A percentile compares a stretch with the other conserved stretches of the same genome.
Evolutionary conservation across 768 basidiomycete genomes (phyloP).

Genomic region (Lenzites betulinus): DNA sequence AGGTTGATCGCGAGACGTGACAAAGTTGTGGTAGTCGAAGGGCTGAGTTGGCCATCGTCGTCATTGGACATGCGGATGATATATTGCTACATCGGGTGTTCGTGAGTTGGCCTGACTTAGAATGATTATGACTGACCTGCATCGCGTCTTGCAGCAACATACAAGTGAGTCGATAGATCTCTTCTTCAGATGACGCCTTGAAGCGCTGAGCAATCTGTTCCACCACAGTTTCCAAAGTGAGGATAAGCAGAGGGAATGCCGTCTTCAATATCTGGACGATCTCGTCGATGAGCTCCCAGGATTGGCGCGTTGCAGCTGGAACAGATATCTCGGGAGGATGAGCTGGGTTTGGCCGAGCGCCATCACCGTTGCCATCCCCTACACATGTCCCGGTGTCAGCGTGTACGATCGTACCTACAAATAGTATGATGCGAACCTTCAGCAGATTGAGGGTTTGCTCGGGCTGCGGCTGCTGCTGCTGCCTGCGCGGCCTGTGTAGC

Average conservation of each 20-base stretch:
- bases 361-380: conserved; percentile 1
- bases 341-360: neutral
- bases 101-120: neutral
- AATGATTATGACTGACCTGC: conserved; percentile 49
- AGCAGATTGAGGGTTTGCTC: conserved; percentile 9
- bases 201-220: conserved; percentile 92
- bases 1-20: conserved; percentile 63
- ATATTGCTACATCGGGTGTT: conserved; percentile 52
- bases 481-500: conserved; percentile 24
- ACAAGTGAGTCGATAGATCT: conserved; percentile 88
- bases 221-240: conserved; percentile 96
- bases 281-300: conserved; percentile 92
- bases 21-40: conserved; percentile 57
- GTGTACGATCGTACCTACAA: neutral
- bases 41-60: conserved; percentile 65
- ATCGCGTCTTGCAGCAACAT: conserved; percentile 88
- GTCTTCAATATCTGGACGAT: conserved; percentile 93
- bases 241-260: conserved; percentile 89
- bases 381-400: neutral
- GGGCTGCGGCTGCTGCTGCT: conserved; percentile 4
- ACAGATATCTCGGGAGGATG: conserved; percentile 12
- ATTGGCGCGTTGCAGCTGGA: conserved; percentile 44
- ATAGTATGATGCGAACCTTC: neutral
- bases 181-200: conserved; percentile 88
- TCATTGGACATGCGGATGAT: conserved; percentile 66